Conservation (phyloP, 768 basidiomycete species). For the Amanita pseudoporphyria region DNA sequence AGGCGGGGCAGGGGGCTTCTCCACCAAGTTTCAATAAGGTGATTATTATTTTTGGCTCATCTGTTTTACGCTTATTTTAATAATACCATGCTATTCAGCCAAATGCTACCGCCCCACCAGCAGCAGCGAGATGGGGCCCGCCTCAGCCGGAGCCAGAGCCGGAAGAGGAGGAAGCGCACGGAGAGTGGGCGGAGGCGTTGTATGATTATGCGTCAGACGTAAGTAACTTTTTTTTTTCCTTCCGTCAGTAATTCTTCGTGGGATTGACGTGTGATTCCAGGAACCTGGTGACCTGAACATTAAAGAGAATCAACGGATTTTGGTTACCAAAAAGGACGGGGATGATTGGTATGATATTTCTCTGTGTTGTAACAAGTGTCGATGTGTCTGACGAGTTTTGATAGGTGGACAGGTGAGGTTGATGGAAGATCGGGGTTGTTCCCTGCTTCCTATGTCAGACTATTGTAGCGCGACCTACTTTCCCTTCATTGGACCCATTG, state of each 20-base stretch:
- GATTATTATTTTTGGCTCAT: background rate
- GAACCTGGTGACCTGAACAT: slow-evolving; percentile 61
- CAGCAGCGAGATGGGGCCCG: slow-evolving; percentile 11
- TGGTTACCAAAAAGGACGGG: slow-evolving; percentile 56
- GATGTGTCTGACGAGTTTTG: slow-evolving; percentile 9
- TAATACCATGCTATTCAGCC: slow-evolving; percentile 8
- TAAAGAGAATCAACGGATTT: slow-evolving; percentile 45
- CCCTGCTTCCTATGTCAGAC: slow-evolving; percentile 60
- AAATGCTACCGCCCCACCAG: slow-evolving; percentile 12
- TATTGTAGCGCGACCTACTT: slow-evolving; percentile 25
- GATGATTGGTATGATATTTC: slow-evolving; percentile 57
- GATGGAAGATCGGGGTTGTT: slow-evolving; percentile 51
- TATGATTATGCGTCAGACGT: slow-evolving; percentile 70
- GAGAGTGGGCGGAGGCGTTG: slow-evolving; percentile 71
- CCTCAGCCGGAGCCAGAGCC: slow-evolving; percentile 22
- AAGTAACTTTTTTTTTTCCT: slow-evolving; percentile 2
- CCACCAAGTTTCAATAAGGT: background rate
- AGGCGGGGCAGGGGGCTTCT: background rate
- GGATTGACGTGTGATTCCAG: slow-evolving; percentile 22
- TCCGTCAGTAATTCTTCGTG: background rate
- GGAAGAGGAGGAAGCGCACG: slow-evolving; percentile 28
- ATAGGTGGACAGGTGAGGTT: slow-evolving; percentile 60
- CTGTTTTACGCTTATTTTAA: background rate
- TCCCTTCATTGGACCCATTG: background rate
- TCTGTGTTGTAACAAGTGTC: slow-evolving; percentile 3